Evolutionary conservation across 164 flowering plant species (phyloP), one percentile per base, ranked within the genome.

Genomic region (Aristolochia contorta): DNA sequence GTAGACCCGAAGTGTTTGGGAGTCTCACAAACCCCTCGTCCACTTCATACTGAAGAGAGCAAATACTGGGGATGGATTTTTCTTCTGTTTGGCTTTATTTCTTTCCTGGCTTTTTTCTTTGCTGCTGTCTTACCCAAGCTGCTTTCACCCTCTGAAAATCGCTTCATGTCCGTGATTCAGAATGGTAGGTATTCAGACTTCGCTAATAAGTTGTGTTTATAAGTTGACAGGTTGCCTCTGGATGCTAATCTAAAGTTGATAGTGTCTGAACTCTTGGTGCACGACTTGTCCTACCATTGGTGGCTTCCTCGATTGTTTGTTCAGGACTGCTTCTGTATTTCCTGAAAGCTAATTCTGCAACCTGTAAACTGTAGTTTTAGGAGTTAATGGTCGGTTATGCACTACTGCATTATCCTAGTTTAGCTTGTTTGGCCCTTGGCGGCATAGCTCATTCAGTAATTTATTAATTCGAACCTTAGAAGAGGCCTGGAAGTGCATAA

Each of bases 121-220:
- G 79, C 82, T 33, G 84, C 86, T 14, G 48, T 84, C 5, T 32
- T 87, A 18, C 79, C 87, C n/a, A 85, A 85, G 83, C 74, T 85
- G 54, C 78, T 85, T 58, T 85, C 85, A 5, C 73, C 69, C 1
- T 81, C 80, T 15, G 60, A 67, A 25, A 79, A 83, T 61, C 71
- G 61, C 16, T 24, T 80, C 32, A 43, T 84, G 22, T 71, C 77
- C 2, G 80, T 91, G 48, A 70, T 88, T 41, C 96, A 85, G 70
- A 78, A 72, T 58, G 89, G 85, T 79, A 74, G 88, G 90, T 82
- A 73, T 20, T 22, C 20, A 4, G 15, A 18, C 12, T 18, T 18
- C 8, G 15, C 19, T 18, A 5, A 4, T 49, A 0, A 18, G 14
- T 12, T 49, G 16, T 49, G 16, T 4, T 49, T 6, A 12, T 16